These are phyloP conservation scores for Neurospora sp. DNA, from an alignment of 495 filamentous ascomycete genomes.

Conservation along the genomic window DNA sequence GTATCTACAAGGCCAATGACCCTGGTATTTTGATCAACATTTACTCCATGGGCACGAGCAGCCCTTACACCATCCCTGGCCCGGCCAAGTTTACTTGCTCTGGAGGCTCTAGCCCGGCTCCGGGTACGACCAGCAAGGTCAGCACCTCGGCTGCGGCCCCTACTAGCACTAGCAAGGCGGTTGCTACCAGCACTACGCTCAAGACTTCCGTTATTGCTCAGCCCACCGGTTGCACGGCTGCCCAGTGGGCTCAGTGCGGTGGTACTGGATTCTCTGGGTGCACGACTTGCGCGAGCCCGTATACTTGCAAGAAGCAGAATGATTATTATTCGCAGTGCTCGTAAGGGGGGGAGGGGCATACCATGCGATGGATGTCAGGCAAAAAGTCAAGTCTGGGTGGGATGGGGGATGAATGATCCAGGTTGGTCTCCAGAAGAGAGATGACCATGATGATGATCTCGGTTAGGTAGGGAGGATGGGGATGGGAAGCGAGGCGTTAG, in stretches of 20 bases:
- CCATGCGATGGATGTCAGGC: neutral
- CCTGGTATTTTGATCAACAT: slow-evolving; percentile 30
- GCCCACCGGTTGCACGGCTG: slow-evolving; percentile 16
- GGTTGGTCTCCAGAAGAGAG: neutral
- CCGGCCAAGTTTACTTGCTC: slow-evolving; percentile 21
- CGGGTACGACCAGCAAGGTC: slow-evolving; percentile 11
- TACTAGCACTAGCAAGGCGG: slow-evolving; percentile 11
- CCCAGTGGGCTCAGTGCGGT: slow-evolving; percentile 40
- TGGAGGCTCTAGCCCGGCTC: slow-evolving; percentile 11
- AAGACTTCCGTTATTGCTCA: slow-evolving; percentile 1
- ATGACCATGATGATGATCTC: neutral
- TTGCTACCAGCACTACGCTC: slow-evolving; percentile 13
- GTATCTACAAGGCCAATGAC: slow-evolving; percentile 32
- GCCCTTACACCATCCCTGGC: slow-evolving; percentile 26
- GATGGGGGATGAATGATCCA: neutral
- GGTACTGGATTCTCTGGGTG: slow-evolving; percentile 38
- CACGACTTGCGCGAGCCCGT: slow-evolving; percentile 31
- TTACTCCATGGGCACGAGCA: slow-evolving; percentile 22
- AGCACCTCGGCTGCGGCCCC: slow-evolving; percentile 15
- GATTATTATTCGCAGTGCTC: slow-evolving; percentile 37
- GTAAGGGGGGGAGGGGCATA: neutral
- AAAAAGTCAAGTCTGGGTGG: neutral
- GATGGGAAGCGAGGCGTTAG: neutral
- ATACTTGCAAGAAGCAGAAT: slow-evolving; percentile 32
- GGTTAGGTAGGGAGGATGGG: neutral